Evolutionary conservation across 495 filamentous ascomycete genomes (phyloP).

Genomic region (Tuber calosporum): DNA sequence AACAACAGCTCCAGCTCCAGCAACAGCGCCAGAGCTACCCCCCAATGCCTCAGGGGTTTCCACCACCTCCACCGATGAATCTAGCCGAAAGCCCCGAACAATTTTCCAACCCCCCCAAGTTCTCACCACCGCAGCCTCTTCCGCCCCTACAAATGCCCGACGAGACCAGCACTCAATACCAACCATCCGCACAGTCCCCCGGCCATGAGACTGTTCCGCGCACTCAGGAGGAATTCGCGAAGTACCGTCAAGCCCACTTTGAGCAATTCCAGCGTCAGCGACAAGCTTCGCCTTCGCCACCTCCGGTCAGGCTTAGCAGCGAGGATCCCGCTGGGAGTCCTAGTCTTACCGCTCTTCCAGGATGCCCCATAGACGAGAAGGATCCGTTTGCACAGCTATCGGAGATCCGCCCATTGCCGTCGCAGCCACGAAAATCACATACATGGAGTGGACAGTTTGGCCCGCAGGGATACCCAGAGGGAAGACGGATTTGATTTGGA

Average conservation of each 20-base stretch:
- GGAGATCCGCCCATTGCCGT: not conserved
- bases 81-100: not conserved
- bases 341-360: not conserved
- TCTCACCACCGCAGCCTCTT: not conserved
- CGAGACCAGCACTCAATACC: not conserved
- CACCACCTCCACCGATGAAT: not conserved
- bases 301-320: not conserved
- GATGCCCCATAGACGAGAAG: not conserved
- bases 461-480: not conserved
- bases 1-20: constrained; percentile 1
- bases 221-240: not conserved
- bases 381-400: not conserved
- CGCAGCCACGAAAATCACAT: not conserved
- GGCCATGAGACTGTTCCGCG: not conserved
- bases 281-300: not conserved
- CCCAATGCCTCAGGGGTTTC: not conserved
- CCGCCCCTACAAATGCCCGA: not conserved
- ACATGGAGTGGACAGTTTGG: not conserved
- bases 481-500: not conserved
- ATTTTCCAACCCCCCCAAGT: not conserved
- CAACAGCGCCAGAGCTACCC: not conserved
- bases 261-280: not conserved
- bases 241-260: constrained; percentile 2
- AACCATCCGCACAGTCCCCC: not conserved
- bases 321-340: not conserved